Percentiles rank a stretch among this genome's conserved stretches.
These are phyloP conservation scores for Glarea lozoyensis DNA, from an alignment of 495 filamentous ascomycete species.

Conservation along the genomic window DNA sequence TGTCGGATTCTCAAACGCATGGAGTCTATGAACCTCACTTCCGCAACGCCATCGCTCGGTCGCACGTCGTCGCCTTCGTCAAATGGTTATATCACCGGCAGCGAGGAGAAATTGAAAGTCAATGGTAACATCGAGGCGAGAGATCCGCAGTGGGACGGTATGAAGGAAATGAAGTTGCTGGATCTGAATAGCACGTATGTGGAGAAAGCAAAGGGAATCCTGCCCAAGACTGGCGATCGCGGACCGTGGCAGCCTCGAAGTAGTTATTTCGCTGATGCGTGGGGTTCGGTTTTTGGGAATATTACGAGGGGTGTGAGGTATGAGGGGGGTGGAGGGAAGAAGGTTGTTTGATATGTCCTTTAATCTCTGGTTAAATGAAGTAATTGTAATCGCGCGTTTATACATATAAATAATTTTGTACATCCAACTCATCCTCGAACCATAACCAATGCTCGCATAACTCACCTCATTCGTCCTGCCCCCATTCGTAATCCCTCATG, in stretches of 20 bases:
- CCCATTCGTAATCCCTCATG: too few species aligned
- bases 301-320: conserved; percentile 22
- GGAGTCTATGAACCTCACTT: conserved; percentile 16
- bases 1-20: conserved; percentile 24
- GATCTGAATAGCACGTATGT: conserved; percentile 24
- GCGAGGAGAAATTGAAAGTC: conserved; percentile 19
- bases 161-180: conserved; percentile 28
- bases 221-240: conserved; percentile 24
- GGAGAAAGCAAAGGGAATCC: conserved; percentile 17
- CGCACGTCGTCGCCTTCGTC: not conserved
- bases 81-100: not conserved
- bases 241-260: conserved; percentile 47
- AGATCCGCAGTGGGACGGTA: conserved; percentile 23
- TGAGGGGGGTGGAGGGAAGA: conserved; percentile 6
- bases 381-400: too few species aligned
- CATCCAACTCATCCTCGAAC: too few species aligned
- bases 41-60: conserved; percentile 15
- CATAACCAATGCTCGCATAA: too few species aligned
- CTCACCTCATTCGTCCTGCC: too few species aligned
- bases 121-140: too few species aligned
- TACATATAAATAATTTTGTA: too few species aligned
- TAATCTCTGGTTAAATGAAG: too few species aligned
- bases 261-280: conserved; percentile 45
- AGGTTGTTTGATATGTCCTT: too few species aligned
- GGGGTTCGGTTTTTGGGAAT: conserved; percentile 38